A percentile compares a stretch with the other conserved stretches of the same genome.
phyloP scores from a whole-genome alignment of 2,329 filamentous ascomycete genomes.

The Fusarium buharicum region DNA sequence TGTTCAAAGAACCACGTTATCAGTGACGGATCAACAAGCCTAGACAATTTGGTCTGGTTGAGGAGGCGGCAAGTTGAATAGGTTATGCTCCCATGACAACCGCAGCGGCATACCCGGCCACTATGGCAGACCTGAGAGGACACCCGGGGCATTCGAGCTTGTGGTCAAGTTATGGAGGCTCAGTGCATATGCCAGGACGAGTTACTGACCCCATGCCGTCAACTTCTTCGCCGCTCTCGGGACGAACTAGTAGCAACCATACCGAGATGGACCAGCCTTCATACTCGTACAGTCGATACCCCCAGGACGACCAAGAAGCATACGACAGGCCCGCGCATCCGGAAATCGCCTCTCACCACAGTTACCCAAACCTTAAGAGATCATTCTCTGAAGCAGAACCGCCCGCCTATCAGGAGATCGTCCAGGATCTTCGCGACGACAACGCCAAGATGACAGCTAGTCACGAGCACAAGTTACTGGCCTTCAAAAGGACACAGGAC shows the following conservation, averaged over 20 bases:
- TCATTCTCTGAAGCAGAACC: slow-evolving; percentile 67
- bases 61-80: slow-evolving; percentile 38
- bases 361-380: slow-evolving; percentile 66
- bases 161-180: slow-evolving; percentile 67
- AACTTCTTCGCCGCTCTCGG: slow-evolving; percentile 59
- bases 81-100: slow-evolving; percentile 70
- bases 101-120: slow-evolving; percentile 68
- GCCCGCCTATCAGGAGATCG: slow-evolving; percentile 68
- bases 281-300: slow-evolving; percentile 65
- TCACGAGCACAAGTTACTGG: slow-evolving; percentile 70
- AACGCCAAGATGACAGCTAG: slow-evolving; percentile 66
- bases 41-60: slow-evolving; percentile 39
- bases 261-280: slow-evolving; percentile 60
- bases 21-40: slow-evolving; percentile 43
- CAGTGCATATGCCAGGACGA: slow-evolving; percentile 64
- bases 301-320: slow-evolving; percentile 64
- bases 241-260: slow-evolving; percentile 62
- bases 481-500: slow-evolving; percentile 67
- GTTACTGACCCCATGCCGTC: slow-evolving; percentile 61
- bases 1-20: slow-evolving; percentile 37
- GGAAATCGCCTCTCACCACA: slow-evolving; percentile 61
- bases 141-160: slow-evolving; percentile 67
- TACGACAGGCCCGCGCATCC: slow-evolving; percentile 65
- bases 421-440: slow-evolving; percentile 69
- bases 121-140: slow-evolving; percentile 71